Base-by-base conservation (phyloP, 2,329 filamentous ascomycete species). In the Rosellinia necatrix region DNA sequence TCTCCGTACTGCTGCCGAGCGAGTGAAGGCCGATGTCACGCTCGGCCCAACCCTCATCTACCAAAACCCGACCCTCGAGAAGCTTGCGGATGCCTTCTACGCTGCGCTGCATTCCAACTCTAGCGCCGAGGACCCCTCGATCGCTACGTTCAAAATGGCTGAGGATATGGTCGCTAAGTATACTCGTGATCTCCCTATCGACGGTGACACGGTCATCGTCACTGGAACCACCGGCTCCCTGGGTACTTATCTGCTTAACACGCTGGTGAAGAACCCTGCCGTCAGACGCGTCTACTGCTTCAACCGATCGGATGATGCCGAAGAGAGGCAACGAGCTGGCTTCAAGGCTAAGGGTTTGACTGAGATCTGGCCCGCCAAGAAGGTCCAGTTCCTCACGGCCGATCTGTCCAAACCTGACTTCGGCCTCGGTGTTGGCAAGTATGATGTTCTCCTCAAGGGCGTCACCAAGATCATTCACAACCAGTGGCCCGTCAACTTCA, bases 401-500 rank as follows among this genome's bases (percentile, higher is more conserved):
- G 80, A 85, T 61, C 71, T 79, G 2, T 72, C 75, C 0, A 72
- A 76, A 25, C 69, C 74, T 0, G 66, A 73, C 8, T 72, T 87
- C 0, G 83, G 82, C 0, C 70, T 87, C 0, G 59, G 46, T 12
- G 61, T 72, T 6, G 65, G 67, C 6, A 71, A 68, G 4, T 73
- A 77, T 68, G 42, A 71, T 43, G 64, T 71, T 1, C 66, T 81
- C 0, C 66, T 75, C 3, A 59, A 66, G 8, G 65, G 75, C 3
- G 73, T 72, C 0, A 78, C 79, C 49, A 72, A 73, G 41, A 71
- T 83, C 21, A 76, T 81, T 34, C 62, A 84, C 71, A 82, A 79
- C 59, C 79, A 78, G 10, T 82, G 78, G 76, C 78, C 76, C 0
- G 82, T 84, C 69, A 81, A 81, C 67, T 80, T 77, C 62, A 81